Conservation (phyloP, 345 rosid species). For the Ceriops tagal region DNA sequence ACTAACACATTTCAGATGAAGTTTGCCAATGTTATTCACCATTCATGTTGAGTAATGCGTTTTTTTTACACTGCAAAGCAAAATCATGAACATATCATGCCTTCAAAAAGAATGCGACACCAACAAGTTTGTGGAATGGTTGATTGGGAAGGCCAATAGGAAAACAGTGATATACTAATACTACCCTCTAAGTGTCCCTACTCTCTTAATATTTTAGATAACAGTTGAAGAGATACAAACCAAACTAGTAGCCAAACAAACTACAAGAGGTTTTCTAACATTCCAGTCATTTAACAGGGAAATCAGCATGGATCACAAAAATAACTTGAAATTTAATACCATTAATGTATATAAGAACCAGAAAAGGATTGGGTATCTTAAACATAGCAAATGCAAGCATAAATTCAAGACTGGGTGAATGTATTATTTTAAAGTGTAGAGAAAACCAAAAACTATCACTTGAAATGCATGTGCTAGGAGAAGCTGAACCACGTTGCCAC, state of each 20-base stretch:
- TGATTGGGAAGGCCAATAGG: not conserved
- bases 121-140: no score
- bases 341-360: not conserved
- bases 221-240: not conserved
- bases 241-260: not conserved
- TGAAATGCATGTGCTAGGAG: constrained; percentile 78
- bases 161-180: no score
- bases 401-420: no score
- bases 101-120: no score
- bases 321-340: not conserved
- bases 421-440: not conserved
- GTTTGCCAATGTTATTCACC: no score
- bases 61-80: no score
- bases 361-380: not conserved
- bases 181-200: no score
- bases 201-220: not conserved
- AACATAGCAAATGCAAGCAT: not conserved
- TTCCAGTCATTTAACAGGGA: not conserved
- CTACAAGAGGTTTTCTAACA: no score
- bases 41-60: no score
- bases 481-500: constrained; percentile 51
- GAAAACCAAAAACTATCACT: constrained; percentile 31
- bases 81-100: no score
- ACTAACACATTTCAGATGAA: not conserved
- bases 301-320: not conserved